Evolutionary conservation across 1,284 basidiomycete species (phyloP).

Genomic region (Ganoderma sinense): DNA sequence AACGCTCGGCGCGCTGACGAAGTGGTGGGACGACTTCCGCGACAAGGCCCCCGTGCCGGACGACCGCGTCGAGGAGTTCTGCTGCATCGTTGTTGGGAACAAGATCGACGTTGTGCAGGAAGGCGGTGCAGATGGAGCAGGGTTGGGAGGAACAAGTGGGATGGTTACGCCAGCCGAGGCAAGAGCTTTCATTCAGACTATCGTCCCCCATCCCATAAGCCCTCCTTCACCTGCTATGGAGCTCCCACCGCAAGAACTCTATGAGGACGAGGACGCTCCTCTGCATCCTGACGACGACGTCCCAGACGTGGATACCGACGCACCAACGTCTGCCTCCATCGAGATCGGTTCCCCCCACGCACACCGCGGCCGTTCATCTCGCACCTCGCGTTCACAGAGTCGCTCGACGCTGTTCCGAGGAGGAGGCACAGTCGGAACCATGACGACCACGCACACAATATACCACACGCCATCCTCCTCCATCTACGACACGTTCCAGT

Average conservation of each 20-base stretch:
- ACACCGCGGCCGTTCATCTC: conserved; percentile 39
- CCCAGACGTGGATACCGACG: too few relatives aligned
- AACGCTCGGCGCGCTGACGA: conserved; percentile 63
- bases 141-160: background rate
- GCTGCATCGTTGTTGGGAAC: conserved; percentile 81
- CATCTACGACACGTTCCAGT: conserved; percentile 56
- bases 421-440: conserved; percentile 59
- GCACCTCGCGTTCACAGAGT: conserved; percentile 51
- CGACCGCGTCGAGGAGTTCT: conserved; percentile 68
- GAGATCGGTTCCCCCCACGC: conserved; percentile 34
- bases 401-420: conserved; percentile 48
- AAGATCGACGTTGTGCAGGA: conserved; percentile 67
- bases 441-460: conserved; percentile 61
- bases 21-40: conserved; percentile 82
- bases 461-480: conserved; percentile 82
- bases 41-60: conserved; percentile 70
- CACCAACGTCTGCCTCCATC: conserved; percentile 40
- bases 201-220: conserved; percentile 56
- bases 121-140: conserved; percentile 8
- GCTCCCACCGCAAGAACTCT: conserved; percentile 19
- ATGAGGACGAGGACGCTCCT: conserved; percentile 13
- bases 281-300: conserved; percentile 21
- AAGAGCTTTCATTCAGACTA: conserved; percentile 57
- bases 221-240: conserved; percentile 36
- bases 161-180: conserved; percentile 47